phyloP scores from a whole-genome alignment of 1,284 basidiomycete species.

The Austroboletus olivaceoglutinosus region DNA sequence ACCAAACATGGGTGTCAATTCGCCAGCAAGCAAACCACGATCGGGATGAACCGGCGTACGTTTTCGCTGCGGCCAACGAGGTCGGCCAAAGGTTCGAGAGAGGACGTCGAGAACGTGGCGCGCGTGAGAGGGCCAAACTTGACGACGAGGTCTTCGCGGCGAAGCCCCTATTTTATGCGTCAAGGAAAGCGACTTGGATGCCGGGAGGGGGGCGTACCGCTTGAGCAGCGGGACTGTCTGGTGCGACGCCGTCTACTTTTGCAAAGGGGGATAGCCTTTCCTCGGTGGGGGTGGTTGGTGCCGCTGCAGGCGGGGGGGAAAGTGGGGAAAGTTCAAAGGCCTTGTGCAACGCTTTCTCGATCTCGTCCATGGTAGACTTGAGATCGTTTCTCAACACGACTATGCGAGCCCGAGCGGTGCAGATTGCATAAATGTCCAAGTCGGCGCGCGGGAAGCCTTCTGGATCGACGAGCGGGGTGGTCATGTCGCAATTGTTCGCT shows the following conservation, averaged over 20 bases:
- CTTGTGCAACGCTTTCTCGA: conserved; percentile 63
- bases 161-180: conserved; percentile 54
- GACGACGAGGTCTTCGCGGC: conserved; percentile 67
- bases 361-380: conserved; percentile 58
- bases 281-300: conserved; percentile 15
- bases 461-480: conserved; percentile 72
- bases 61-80: conserved; percentile 75
- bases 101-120: conserved; percentile 48
- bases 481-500: conserved; percentile 57
- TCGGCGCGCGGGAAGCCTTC: conserved; percentile 86
- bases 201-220: conserved; percentile 53
- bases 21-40: background rate
- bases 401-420: conserved; percentile 69
- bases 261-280: conserved; percentile 55
- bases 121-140: conserved; percentile 69
- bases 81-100: conserved; percentile 66
- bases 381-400: conserved; percentile 80
- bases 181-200: background rate
- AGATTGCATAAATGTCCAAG: conserved; percentile 80
- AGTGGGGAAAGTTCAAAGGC: conserved; percentile 55
- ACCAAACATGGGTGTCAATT: conserved; percentile 12
- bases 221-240: conserved; percentile 72
- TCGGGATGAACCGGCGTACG: conserved; percentile 42
- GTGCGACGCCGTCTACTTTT: conserved; percentile 74
- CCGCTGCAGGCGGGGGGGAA: too few species aligned